Evolutionary conservation across 768 basidiomycete species (phyloP), one percentile per base, ranked within the genome.

Genomic region (Russula virescens): DNA sequence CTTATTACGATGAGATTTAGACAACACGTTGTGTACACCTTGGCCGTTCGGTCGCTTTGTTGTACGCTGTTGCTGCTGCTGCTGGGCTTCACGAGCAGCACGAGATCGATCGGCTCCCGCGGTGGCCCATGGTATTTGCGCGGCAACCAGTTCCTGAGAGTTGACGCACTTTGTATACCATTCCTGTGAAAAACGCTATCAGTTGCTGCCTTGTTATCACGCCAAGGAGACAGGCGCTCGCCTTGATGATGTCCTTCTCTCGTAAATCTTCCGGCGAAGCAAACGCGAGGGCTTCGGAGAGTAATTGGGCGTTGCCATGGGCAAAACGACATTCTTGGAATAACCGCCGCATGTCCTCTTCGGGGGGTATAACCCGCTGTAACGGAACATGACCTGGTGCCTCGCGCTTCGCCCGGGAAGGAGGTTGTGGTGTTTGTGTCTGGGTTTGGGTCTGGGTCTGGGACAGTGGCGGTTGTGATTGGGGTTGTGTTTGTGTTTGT

Each of bases 61-160:
- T 8, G 62, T 26, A n/a, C 62, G 60, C 18, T 61, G 31, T 8
- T 31, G 63, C 3, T 61, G 64, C 45, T 67, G 67, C 7, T 53
- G 51, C n/a, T 48, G 49, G 31, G 58, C 52, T 52, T 67, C 66
- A 34, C 62, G 67, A 31, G 38, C 52, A 21, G 70, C 68, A 38
- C 89, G 79, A 9, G 88, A 88, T 50, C 83, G 83, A 67, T 89
- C 87, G 1, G 93, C 93, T 16, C 86, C 83, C 1, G 91, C 86
- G 23, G 85, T 82, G 4, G 94, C 94, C 94, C 94, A 96, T 8
- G 89, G 85, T 68, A 97, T 94, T 73, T 95, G 94, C 13, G 88
- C 85, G 66, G 79, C 87, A 28, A 96, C 84, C 13, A 94, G 80
- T 63, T 94, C 93, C 73, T 93, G 91, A 2, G 91, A 93, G 3